These are phyloP conservation scores for Xerocomellus intermedius DNA, from an alignment of 768 basidiomycete genomes.

Conservation along the genomic window DNA sequence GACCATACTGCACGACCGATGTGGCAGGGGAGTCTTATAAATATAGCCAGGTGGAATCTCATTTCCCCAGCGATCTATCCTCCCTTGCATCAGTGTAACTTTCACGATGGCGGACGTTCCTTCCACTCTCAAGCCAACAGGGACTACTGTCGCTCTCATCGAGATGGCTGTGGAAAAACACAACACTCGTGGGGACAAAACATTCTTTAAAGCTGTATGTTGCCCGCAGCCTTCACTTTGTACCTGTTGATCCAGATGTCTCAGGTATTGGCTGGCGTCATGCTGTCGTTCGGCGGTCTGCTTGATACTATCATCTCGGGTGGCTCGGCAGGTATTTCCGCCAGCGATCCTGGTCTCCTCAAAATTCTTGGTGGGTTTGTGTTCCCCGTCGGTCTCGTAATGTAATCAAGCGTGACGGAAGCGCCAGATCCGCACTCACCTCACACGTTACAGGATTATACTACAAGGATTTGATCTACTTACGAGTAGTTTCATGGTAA, in stretches of 20 bases:
- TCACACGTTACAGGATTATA: constrained; percentile 52
- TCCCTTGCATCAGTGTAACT: constrained; percentile 3
- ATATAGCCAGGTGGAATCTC: constrained; percentile 1
- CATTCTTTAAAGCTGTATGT: constrained; percentile 70
- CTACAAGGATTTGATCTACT: constrained; percentile 68
- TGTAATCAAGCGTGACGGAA: constrained; percentile 40
- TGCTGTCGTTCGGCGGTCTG: constrained; percentile 74
- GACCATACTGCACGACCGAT: too few species aligned
- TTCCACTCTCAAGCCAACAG: constrained; percentile 54
- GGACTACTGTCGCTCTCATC: constrained; percentile 58
- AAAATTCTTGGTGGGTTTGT: constrained; percentile 68
- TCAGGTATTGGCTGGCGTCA: constrained; percentile 67
- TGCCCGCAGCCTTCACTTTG: background rate
- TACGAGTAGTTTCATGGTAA: constrained; percentile 77
- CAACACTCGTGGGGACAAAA: constrained; percentile 53
- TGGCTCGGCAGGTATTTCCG: constrained; percentile 50
- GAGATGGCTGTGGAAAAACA: constrained; percentile 61
- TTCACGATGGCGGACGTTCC: constrained; percentile 25
- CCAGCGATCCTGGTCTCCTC: constrained; percentile 62
- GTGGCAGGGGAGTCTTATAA: constrained; percentile 20
- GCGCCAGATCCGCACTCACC: background rate
- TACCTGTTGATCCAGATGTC: background rate
- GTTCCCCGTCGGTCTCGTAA: constrained; percentile 75
- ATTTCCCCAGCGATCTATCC: background rate
- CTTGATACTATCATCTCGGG: constrained; percentile 59